Evolutionary conservation across 768 basidiomycete species (phyloP).

Genomic region (Paxillus involutus): DNA sequence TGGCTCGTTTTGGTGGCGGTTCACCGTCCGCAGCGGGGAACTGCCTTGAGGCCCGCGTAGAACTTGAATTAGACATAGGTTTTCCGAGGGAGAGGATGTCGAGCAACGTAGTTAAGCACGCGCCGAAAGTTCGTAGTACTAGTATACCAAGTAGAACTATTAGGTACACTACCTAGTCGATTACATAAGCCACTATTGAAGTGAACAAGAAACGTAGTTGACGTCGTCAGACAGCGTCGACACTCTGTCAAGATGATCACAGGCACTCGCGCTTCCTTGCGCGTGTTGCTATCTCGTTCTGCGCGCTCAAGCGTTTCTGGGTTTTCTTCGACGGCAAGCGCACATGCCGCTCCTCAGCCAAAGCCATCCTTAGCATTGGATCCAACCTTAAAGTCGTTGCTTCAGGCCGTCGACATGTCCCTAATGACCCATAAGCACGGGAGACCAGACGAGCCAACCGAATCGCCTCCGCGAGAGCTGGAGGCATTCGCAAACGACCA

Average conservation of each 20-base stretch:
- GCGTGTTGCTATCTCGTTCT: constrained; percentile 19
- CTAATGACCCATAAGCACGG: constrained; percentile 39
- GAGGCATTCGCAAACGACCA: constrained; percentile 45
- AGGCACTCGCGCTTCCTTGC: constrained; percentile 23
- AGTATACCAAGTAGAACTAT: neutral
- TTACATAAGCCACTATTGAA: constrained; percentile 21
- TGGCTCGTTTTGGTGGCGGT: constrained; percentile 31
- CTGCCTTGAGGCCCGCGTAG: constrained; percentile 7
- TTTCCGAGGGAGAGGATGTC: neutral
- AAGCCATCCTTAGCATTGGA: constrained; percentile 66
- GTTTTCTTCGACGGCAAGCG: constrained; percentile 33
- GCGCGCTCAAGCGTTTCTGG: constrained; percentile 20
- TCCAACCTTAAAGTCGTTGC: constrained; percentile 57
- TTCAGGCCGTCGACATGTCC: constrained; percentile 70
- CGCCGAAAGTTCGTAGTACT: too few relatives aligned
- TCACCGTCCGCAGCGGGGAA: constrained; percentile 12
- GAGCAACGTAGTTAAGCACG: neutral
- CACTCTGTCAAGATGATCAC: constrained; percentile 18
- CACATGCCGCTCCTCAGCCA: constrained; percentile 37
- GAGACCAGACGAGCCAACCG: constrained; percentile 21
- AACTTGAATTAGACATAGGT: constrained; percentile 13
- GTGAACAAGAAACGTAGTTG: too few relatives aligned
- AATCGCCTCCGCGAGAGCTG: constrained; percentile 48
- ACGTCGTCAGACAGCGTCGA: neutral
- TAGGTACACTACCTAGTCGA: neutral